Conservation (phyloP, 2,329 filamentous ascomycete genomes). For the Dothistroma septosporum region DNA sequence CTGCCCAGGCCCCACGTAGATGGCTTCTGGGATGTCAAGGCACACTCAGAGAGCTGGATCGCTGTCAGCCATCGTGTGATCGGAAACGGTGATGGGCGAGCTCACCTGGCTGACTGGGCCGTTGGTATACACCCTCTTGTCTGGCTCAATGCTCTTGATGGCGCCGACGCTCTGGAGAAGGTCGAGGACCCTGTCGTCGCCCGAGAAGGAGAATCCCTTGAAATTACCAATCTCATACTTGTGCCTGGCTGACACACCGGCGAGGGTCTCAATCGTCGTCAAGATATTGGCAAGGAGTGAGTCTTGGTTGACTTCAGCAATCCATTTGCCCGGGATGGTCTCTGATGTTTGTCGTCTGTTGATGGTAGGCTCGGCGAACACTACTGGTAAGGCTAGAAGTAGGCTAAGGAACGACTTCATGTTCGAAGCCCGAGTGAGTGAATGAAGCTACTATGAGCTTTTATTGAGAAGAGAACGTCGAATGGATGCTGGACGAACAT, state of each 20-base stretch:
- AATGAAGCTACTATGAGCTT: neutral
- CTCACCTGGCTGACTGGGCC: conserved; percentile 11
- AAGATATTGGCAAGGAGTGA: conserved; percentile 12
- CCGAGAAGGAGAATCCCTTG: conserved; percentile 38
- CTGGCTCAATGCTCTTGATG: conserved; percentile 41
- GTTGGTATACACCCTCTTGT: conserved; percentile 36
- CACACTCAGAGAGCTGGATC: conserved; percentile 10
- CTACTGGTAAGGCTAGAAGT: conserved; percentile 22
- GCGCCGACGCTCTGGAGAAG: conserved; percentile 26
- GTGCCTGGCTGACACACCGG: conserved; percentile 20
- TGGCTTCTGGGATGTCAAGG: conserved; percentile 17
- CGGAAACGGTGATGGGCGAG: neutral
- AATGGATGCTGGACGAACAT: conserved; percentile 1
- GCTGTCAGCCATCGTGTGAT: neutral
- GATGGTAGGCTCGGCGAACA: conserved; percentile 18
- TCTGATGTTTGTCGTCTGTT: conserved; percentile 17
- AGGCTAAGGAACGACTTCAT: conserved; percentile 19
- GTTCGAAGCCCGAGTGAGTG: conserved; percentile 6
- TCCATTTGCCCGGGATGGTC: conserved; percentile 22
- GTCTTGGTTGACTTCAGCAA: conserved; percentile 18
- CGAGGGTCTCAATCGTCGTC: conserved; percentile 10
- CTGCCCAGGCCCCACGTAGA: conserved; percentile 24
- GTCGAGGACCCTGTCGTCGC: conserved; percentile 33
- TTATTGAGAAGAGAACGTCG: conserved; percentile 1
- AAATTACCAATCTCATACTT: conserved; percentile 33